Conservation (phyloP, 352 stramenopile species). For the Globisporangium spiculum region DNA sequence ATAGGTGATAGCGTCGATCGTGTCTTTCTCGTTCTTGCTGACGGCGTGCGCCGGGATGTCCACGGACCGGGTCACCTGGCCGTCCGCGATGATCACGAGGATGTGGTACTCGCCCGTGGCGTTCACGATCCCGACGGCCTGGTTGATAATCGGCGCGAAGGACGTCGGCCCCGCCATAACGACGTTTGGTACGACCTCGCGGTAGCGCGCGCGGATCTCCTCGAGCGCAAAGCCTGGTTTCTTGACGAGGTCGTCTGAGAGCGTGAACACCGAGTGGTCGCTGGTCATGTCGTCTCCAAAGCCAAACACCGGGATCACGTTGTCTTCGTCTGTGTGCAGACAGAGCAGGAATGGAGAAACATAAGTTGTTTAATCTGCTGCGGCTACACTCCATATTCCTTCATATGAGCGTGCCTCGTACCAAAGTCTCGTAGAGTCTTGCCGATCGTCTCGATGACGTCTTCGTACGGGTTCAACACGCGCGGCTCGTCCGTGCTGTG, state of each 20-base stretch:
- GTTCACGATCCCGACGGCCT: slow-evolving; percentile 80
- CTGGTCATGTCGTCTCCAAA: slow-evolving; percentile 83
- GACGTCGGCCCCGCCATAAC: slow-evolving; percentile 81
- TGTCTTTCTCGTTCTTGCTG: slow-evolving; percentile 86
- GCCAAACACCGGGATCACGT: slow-evolving; percentile 77
- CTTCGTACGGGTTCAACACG: slow-evolving; percentile 72
- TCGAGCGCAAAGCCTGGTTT: slow-evolving; percentile 62
- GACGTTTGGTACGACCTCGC: slow-evolving; percentile 65
- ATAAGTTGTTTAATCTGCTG: not conserved
- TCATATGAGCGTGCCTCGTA: slow-evolving; percentile 20
- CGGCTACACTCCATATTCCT: not conserved
- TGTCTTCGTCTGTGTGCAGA: slow-evolving; percentile 68
- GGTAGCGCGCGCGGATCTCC: slow-evolving; percentile 62
- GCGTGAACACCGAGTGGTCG: slow-evolving; percentile 77
- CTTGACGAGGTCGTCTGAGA: slow-evolving; percentile 31
- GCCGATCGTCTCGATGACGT: slow-evolving; percentile 82
- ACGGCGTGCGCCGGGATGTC: slow-evolving; percentile 72
- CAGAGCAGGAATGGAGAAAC: not conserved
- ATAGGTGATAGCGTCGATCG: slow-evolving; percentile 81
- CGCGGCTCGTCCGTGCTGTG: slow-evolving; percentile 57
- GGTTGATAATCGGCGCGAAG: slow-evolving; percentile 84
- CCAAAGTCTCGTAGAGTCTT: slow-evolving; percentile 71
- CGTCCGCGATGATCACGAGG: slow-evolving; percentile 86
- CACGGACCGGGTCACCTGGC: slow-evolving; percentile 81
- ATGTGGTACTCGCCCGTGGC: slow-evolving; percentile 80